Base-by-base conservation (phyloP, 306 rosid genomes). In the Trifolium fragiferum region DNA sequence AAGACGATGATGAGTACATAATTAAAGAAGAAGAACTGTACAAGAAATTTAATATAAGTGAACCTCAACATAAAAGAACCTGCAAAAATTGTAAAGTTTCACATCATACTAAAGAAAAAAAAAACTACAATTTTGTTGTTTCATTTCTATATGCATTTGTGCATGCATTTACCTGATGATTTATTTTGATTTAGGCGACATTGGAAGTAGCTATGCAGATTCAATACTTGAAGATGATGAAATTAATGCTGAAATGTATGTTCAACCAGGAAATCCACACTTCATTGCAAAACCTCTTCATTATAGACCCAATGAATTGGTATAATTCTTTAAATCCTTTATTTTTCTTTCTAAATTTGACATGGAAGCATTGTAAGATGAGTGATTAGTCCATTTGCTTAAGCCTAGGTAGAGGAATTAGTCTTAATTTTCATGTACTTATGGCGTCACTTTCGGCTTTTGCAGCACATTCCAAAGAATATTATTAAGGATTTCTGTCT, bases 221-320 rank as follows among this genome's bases (percentile, higher is more conserved):
- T 19, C 32, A 46, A 6, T 25, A 16, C 16, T 59, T 33, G 23
- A 57, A 12, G 43, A 20, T 3, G 10, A 16, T 18, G 78, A 16
- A 57, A 18, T 19, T 25, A 69, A 76, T 18, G 67, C 60, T n/a
- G 60, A 40, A 10, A 76, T 58, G 19, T 76, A 19, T 67, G 30
- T 77, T 38, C 53, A 77, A 16, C 44, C 13, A 4, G 67, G 63
- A n/a, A 76, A 77, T 66, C 71, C 78, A 7, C 37, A 13, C 57
- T 82, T 76, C 19, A 5, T 65, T 25, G 44, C 68, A 10, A 72
- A 54, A 25, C 4, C 1, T n/a, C 1, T 10, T 10, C 20, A 6
- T 66, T 3, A 0, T 14, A 59, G 82, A 61, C 32, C 15, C 20
- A 82, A 82, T 0, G 75, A 82, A 73, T 46, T 82, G 78, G 85